Percentiles rank a stretch among this genome's conserved stretches.
Conservation (phyloP, 2,329 filamentous ascomycete genomes). For the Calonectria crousiana region DNA sequence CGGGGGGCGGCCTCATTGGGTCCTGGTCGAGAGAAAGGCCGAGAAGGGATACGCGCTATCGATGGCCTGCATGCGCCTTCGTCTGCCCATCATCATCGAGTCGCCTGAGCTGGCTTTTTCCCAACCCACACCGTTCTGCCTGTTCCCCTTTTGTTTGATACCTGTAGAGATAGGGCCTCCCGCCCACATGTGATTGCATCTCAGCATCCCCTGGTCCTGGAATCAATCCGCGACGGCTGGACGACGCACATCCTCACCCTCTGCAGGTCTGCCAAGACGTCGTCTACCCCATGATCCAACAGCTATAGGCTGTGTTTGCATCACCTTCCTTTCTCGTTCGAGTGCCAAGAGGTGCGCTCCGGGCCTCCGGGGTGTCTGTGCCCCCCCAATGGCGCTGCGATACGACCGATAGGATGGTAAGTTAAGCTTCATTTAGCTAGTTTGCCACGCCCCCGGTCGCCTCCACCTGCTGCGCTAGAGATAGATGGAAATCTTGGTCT, state of each 20-base stretch:
- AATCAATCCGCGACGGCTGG: background rate
- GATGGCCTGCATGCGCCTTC: background rate
- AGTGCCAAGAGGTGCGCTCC: conserved; percentile 11
- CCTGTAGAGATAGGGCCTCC: background rate
- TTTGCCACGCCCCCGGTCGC: background rate
- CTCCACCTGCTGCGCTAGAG: conserved; percentile 16
- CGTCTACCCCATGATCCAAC: conserved; percentile 9
- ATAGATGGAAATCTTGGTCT: background rate
- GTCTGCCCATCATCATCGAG: background rate
- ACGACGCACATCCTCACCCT: background rate
- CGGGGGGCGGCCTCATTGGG: background rate
- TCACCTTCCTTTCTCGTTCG: conserved; percentile 20
- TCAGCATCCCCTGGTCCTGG: background rate
- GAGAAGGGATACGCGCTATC: background rate
- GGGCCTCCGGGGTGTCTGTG: conserved; percentile 6
- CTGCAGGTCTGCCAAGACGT: conserved; percentile 10
- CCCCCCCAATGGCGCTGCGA: background rate
- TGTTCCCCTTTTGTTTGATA: no score
- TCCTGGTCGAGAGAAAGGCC: background rate
- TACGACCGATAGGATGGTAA: conserved; percentile 6
- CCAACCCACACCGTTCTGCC: no score
- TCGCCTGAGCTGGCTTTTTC: no score
- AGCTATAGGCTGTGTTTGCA: background rate
- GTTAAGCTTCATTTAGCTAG: background rate
- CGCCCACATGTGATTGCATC: conserved; percentile 16